Percentiles rank a stretch among this genome's conserved stretches.
Evolutionary conservation across 2,329 filamentous ascomycete species (phyloP).

Genomic region (Penicillium sp.): DNA sequence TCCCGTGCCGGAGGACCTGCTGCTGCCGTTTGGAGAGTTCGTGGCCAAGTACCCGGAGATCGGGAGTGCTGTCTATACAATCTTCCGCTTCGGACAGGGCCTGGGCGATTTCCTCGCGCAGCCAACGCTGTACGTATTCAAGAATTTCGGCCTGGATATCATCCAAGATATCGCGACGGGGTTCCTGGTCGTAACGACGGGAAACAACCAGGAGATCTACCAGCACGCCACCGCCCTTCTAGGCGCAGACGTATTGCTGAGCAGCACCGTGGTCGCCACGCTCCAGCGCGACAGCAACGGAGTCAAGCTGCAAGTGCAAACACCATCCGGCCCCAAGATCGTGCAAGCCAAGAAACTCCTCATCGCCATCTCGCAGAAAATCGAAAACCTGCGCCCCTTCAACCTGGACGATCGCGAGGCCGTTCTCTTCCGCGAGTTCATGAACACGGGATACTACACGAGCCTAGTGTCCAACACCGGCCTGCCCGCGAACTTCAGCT

Average conservation of each 20-base stretch:
- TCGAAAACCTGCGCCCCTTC: constrained; percentile 40
- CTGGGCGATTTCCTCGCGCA: constrained; percentile 36
- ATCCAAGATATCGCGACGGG: constrained; percentile 8
- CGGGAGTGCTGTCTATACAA: constrained; percentile 43
- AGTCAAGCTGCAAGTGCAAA: constrained; percentile 33
- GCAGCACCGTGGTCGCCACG: constrained; percentile 25
- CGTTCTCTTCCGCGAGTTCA: constrained; percentile 42
- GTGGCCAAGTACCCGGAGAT: constrained; percentile 50
- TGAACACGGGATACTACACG: constrained; percentile 43
- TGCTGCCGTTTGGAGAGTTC: constrained; percentile 53
- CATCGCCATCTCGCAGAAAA: constrained; percentile 45
- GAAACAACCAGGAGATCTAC: constrained; percentile 28
- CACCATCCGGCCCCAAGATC: constrained; percentile 32
- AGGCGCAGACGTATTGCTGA: constrained; percentile 29
- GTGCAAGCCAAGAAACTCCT: constrained; percentile 47
- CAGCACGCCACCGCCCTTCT: constrained; percentile 27
- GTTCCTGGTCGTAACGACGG: constrained; percentile 8
- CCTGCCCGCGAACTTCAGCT: constrained; percentile 28
- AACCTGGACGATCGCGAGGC: constrained; percentile 40
- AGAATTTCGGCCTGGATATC: constrained; percentile 16
- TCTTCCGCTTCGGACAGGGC: constrained; percentile 49
- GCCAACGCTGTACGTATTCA: constrained; percentile 21
- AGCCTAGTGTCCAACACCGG: constrained; percentile 43
- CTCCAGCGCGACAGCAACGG: constrained; percentile 14
- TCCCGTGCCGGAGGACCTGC: constrained; percentile 50